Conservation (phyloP, 75 land plant genomes). For the Selaginella moellendorffii region DNA sequence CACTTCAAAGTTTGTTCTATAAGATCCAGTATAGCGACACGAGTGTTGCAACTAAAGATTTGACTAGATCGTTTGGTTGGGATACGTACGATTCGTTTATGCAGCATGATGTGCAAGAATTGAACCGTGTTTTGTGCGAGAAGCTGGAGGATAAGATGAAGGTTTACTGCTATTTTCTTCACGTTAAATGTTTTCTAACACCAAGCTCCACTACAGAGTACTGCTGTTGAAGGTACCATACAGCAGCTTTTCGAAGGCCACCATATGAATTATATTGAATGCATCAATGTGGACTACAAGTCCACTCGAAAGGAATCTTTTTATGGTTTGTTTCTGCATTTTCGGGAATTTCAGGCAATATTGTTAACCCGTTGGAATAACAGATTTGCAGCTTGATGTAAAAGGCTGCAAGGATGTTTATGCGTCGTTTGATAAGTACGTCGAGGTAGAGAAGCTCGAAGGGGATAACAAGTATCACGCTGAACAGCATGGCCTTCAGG, state of each 20-base stretch:
- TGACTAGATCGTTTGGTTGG: constrained; percentile 2
- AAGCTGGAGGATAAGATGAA: constrained; percentile 11
- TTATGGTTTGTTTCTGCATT: background rate
- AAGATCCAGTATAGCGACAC: constrained; percentile 7
- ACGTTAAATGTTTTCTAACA: background rate
- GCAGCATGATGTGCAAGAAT: constrained; percentile 7
- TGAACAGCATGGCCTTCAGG: constrained; percentile 4
- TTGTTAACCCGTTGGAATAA: background rate
- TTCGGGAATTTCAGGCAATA: background rate
- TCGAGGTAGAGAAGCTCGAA: constrained; percentile 8
- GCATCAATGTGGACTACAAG: constrained; percentile 8
- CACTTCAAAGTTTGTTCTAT: constrained; percentile 5
- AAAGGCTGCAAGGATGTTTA: constrained; percentile 12
- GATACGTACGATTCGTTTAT: constrained; percentile 5
- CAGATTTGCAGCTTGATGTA: constrained; percentile 6
- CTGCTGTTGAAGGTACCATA: constrained; percentile 5
- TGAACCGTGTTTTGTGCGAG: constrained; percentile 8
- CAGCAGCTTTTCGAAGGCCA: constrained; percentile 11
- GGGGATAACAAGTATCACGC: constrained; percentile 9
- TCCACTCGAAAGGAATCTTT: constrained; percentile 5
- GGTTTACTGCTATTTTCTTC: background rate
- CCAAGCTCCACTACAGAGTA: background rate
- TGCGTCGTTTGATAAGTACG: constrained; percentile 11
- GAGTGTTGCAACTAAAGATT: constrained; percentile 8
- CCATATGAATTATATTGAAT: constrained; percentile 4